Conservation (phyloP, 805 yeast genomes). For the Jamesozyma jinghongensis region DNA sequence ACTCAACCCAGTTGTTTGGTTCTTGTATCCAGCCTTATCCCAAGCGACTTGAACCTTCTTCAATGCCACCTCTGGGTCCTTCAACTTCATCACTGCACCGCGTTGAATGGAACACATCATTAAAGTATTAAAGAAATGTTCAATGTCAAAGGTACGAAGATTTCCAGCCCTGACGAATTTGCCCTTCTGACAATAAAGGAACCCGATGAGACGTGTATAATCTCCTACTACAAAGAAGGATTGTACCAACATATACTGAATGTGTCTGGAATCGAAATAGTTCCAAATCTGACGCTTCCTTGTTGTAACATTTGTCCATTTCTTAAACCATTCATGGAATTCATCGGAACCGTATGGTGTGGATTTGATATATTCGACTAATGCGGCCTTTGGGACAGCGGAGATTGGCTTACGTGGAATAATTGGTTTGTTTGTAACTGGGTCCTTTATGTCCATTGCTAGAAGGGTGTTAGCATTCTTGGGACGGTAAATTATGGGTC, state of each 20-base stretch:
- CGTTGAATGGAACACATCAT: conserved; percentile 26
- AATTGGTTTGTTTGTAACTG: conserved; percentile 26
- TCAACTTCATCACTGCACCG: conserved; percentile 10
- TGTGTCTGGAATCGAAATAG: conserved; percentile 17
- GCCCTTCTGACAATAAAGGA: conserved; percentile 12
- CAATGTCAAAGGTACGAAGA: too few relatives aligned
- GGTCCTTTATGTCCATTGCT: conserved; percentile 35
- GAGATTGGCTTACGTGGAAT: conserved; percentile 29
- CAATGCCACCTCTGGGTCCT: conserved; percentile 12
- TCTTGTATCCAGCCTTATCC: conserved; percentile 8
- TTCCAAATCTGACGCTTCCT: conserved; percentile 21
- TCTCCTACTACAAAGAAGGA: conserved; percentile 22
- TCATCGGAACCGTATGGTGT: conserved; percentile 14
- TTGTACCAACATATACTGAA: conserved; percentile 19
- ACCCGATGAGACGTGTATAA: conserved; percentile 15
- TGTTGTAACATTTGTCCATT: conserved; percentile 20
- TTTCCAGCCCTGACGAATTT: conserved; percentile 17
- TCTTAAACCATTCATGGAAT: conserved; percentile 17
- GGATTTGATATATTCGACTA: conserved; percentile 20
- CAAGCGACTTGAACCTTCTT: conserved; percentile 19
- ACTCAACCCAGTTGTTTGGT: conserved; percentile 21
- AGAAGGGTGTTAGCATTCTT: conserved; percentile 32
- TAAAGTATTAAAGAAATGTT: conserved; percentile 23
- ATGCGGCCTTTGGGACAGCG: conserved; percentile 22
- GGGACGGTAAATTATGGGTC: conserved; percentile 35